phyloP scores from a whole-genome alignment of 495 filamentous ascomycete species.

The Bryoglossum gracile region DNA sequence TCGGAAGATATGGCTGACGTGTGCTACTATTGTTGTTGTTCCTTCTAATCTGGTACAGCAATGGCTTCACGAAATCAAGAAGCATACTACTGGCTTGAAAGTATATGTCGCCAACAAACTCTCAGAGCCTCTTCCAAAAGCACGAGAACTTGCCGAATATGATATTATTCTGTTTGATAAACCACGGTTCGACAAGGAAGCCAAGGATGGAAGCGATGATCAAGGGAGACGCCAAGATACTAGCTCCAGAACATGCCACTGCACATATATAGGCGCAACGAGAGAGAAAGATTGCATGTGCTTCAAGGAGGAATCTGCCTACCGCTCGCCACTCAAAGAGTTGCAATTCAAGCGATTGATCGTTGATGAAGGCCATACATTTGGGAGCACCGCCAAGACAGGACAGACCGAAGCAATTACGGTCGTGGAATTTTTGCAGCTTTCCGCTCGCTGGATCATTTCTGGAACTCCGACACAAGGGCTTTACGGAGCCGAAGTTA shows the following conservation, averaged over 20 bases:
- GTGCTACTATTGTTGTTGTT: slow-evolving; percentile 62
- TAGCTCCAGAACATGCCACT: slow-evolving; percentile 26
- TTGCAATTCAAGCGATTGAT: slow-evolving; percentile 83
- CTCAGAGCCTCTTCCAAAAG: slow-evolving; percentile 47
- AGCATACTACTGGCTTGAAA: slow-evolving; percentile 62
- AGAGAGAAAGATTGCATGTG: slow-evolving; percentile 36
- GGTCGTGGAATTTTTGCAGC: slow-evolving; percentile 57
- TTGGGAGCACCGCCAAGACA: slow-evolving; percentile 50
- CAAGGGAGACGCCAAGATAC: slow-evolving; percentile 4
- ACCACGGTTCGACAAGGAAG: slow-evolving; percentile 60
- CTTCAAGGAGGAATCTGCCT: slow-evolving; percentile 30
- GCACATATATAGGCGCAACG: slow-evolving; percentile 37
- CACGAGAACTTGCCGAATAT: slow-evolving; percentile 53
- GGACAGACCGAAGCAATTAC: slow-evolving; percentile 57
- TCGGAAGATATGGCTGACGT: slow-evolving; percentile 53
- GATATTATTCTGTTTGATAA: slow-evolving; percentile 78
- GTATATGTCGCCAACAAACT: slow-evolving; percentile 50
- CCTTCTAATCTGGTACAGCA: slow-evolving; percentile 64
- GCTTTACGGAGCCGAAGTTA: slow-evolving; percentile 33
- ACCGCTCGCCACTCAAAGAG: slow-evolving; percentile 55
- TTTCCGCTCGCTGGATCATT: slow-evolving; percentile 79
- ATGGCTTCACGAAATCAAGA: slow-evolving; percentile 58
- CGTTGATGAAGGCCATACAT: slow-evolving; percentile 84
- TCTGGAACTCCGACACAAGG: slow-evolving; percentile 84
- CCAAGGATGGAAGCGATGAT: slow-evolving; percentile 30